Conservation (phyloP, 352 stramenopile species). For the Peronospora belbahrii region DNA sequence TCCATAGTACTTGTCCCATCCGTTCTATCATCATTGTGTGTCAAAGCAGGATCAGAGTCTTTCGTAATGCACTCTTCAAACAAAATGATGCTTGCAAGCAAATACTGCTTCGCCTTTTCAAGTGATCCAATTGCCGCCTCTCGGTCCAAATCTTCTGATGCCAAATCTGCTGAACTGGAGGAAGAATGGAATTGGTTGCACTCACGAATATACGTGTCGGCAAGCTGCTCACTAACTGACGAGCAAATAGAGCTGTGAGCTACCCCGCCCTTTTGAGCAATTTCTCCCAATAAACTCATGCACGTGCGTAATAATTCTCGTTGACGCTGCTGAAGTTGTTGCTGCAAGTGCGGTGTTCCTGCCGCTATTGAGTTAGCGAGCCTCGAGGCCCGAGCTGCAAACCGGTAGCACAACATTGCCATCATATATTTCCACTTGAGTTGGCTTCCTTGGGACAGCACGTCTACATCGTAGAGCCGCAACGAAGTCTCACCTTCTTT, state of each 20-base stretch:
- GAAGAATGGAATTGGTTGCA: constrained; percentile 30
- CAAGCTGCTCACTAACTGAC: constrained; percentile 72
- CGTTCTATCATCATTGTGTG: constrained; percentile 20
- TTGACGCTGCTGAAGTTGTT: constrained; percentile 63
- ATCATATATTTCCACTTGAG: constrained; percentile 90
- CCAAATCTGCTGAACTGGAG: constrained; percentile 1
- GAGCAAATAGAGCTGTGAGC: constrained; percentile 72
- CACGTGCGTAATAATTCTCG: constrained; percentile 71
- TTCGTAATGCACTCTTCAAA: constrained; percentile 63
- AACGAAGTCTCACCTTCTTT: constrained; percentile 74
- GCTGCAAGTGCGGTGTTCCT: constrained; percentile 47
- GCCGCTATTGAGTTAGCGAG: constrained; percentile 52
- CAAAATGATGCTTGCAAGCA: constrained; percentile 57
- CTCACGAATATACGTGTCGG: constrained; percentile 73
- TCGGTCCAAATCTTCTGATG: constrained; percentile 4
- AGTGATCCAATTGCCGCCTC: constrained; percentile 27
- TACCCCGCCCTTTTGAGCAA: constrained; percentile 46
- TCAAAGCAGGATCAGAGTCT: constrained; percentile 20
- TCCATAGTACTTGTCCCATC: constrained; percentile 13
- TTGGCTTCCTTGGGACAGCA: constrained; percentile 74
- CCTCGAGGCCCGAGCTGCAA: constrained; percentile 60
- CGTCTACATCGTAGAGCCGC: constrained; percentile 75
- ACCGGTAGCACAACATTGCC: constrained; percentile 85
- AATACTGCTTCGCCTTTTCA: constrained; percentile 52
- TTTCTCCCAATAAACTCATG: constrained; percentile 65